These are phyloP conservation scores for Lactarius sanguifluus DNA, from an alignment of 768 basidiomycete species.

Conservation along the genomic window DNA sequence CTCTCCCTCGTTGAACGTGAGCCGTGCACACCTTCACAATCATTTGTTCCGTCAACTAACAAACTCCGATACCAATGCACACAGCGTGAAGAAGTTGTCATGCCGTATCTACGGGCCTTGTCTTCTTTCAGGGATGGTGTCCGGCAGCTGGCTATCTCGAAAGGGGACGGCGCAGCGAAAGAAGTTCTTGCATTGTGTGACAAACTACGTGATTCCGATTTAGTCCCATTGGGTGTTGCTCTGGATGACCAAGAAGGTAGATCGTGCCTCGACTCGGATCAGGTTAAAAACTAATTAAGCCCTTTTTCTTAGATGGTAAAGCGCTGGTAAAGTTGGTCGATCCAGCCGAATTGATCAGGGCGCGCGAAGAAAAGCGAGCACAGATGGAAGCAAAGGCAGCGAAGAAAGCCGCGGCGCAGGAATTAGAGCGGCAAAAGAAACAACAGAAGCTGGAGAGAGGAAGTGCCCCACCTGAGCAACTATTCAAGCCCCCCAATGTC, in stretches of 20 bases:
- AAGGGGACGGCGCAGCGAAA: constrained; percentile 60
- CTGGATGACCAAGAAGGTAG: constrained; percentile 94
- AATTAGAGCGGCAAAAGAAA: constrained; percentile 65
- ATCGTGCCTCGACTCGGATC: constrained; percentile 24
- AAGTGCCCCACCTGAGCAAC: constrained; percentile 63
- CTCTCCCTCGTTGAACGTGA: constrained; percentile 50
- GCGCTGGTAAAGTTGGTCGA: constrained; percentile 92
- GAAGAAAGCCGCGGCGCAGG: constrained; percentile 71
- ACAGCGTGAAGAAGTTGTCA: constrained; percentile 80
- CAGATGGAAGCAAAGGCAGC: constrained; percentile 71
- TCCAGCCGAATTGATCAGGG: constrained; percentile 75
- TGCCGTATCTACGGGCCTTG: constrained; percentile 84
- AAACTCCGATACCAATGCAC: constrained; percentile 8
- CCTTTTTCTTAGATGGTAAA: constrained; percentile 68
- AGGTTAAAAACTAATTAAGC: constrained; percentile 10
- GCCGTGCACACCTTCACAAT: constrained; percentile 32
- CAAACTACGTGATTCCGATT: constrained; percentile 82
- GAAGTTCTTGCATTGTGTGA: constrained; percentile 89
- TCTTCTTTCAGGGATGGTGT: constrained; percentile 92
- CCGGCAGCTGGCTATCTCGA: constrained; percentile 75
- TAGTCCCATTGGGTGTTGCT: constrained; percentile 93
- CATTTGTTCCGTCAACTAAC: constrained; percentile 15
- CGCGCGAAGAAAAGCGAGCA: constrained; percentile 85
- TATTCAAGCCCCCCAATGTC: constrained; percentile 85
- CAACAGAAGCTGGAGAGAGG: constrained; percentile 85